Base-by-base conservation (phyloP, 805 yeast genomes). In the Suhomyces sp. region DNA sequence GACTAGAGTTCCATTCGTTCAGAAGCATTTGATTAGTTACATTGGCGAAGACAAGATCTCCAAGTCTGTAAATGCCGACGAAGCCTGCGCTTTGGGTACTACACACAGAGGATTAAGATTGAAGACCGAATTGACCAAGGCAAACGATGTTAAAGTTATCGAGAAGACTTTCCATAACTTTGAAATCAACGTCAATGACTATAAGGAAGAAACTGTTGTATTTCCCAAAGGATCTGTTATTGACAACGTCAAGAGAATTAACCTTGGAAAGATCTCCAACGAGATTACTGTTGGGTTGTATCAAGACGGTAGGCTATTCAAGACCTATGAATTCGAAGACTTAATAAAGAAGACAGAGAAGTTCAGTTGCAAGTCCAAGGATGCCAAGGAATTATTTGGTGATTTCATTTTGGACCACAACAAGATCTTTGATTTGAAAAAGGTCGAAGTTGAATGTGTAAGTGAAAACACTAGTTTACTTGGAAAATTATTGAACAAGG, bases 61-160 rank as follows among this genome's bases (percentile, higher is more conserved):
- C 15, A 88, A 82, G 58, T 86, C 82, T 33, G 95, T 93, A 28
- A 93, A 93, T 59, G 93, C 98, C 0, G 98, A 93, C 60, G 98
- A 93, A 65, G 81, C 97, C 28, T 87, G 87, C 34, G 96, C 87
- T 10, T 71, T 86, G 49, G 98, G 98, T 32, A 78, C 95, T 2
- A 79, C 96, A n/a, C 65, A 84, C 24, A 75, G 88, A 45, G 98
- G 93, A 14, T 83, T 88, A 25, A 58, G 56, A 35, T 70, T 78
- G 31, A 65, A 87, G 24, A 77, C 88, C n/a, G 73, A 78, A 25
- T 73, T 79, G 49, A 82, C 79, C 57, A 77, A 80, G 46, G 71
- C 84, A 5, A 77, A 43, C 7, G 78, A 77, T 27, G 71, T 87
- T 31, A 61, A 67, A 16, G 68, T 87, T 3, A 51, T 72, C 20